Base-by-base conservation (phyloP, 2,329 filamentous ascomycete genomes). In the Pyrenochaeta sp. region DNA sequence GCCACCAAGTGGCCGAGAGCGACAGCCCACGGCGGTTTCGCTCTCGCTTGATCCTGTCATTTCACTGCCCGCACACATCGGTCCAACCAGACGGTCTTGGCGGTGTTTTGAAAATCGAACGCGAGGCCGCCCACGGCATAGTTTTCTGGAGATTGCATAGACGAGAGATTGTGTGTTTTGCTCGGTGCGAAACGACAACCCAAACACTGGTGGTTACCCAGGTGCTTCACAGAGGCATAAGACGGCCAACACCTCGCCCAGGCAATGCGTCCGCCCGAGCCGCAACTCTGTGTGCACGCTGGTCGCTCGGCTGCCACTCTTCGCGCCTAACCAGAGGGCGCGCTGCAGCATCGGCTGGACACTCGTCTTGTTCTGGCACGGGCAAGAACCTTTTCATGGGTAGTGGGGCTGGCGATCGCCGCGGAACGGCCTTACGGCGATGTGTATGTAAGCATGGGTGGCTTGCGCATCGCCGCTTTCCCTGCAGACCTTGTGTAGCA, bases 171-270 rank as follows among this genome's bases (percentile, higher is more conserved):
- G 3, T 15, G 56, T 57, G 57, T 65, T 62, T 61, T 60, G 58
- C 44, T 63, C 53, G 57, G 50, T 63, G 64, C 73, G 73, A 76
- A 75, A 75, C 73, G 56, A 75, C 73, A 55, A 51, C 60, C 60
- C 62, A 67, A 66, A 68, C 62, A 56, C 63, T 69, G 65, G 68
- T 58, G 64, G 69, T 71, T 66, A 65, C 62, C 67, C 63, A 58
- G 65, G 60, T 73, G 66, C 72, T 66, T 72, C 72, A 69, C 63
- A 49, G 58, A 30, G 48, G 52, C 37, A 39, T 32, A 49, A 53
- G 35, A 52, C 31, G 47, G 33, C 29, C 32, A 52, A 51, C 48
- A 40, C 44, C 51, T 50, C 17, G 52, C 54, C 54, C 43, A 45
- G 58, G 51, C 55, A 56, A 51, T 51, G 56, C 56, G 50, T 49